Percentiles rank a stretch among this genome's conserved stretches.
phyloP scores from a whole-genome alignment of 1,284 basidiomycete genomes.

The Cerioporus squamosus region DNA sequence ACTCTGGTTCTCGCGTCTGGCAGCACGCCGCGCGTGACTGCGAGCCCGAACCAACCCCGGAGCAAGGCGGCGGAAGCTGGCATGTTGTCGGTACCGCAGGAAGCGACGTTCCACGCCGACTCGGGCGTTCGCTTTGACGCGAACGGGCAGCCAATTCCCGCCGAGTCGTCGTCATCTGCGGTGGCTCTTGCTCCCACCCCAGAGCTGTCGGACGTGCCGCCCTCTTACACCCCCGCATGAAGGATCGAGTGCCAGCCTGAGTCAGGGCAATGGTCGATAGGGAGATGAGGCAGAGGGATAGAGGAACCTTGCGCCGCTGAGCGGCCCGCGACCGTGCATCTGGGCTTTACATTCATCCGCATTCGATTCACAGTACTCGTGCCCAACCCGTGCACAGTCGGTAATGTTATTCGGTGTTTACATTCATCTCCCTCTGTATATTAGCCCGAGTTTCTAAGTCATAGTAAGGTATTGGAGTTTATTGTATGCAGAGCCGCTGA shows the following conservation, averaged over 20 bases:
- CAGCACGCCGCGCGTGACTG: not conserved
- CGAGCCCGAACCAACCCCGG: constrained; percentile 18
- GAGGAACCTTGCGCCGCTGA: too few relatives aligned
- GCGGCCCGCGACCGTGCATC: too few relatives aligned
- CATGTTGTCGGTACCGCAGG: constrained; percentile 16
- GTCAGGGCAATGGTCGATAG: too few relatives aligned
- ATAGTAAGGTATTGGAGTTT: too few relatives aligned
- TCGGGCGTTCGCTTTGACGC: constrained; percentile 23
- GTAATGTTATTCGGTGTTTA: too few relatives aligned
- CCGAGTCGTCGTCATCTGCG: not conserved
- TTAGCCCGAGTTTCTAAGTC: too few relatives aligned
- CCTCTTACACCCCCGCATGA: constrained; percentile 1
- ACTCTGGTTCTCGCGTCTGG: constrained; percentile 7
- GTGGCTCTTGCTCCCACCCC: not conserved
- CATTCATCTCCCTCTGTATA: too few relatives aligned
- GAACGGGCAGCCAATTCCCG: constrained; percentile 4
- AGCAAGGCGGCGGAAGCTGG: constrained; percentile 26
- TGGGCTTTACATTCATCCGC: too few relatives aligned
- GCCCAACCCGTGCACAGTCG: too few relatives aligned
- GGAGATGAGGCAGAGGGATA: too few relatives aligned
- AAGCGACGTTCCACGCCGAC: constrained; percentile 20
- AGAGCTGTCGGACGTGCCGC: constrained; percentile 2
- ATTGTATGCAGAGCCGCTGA: too few relatives aligned
- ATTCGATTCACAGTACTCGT: too few relatives aligned
- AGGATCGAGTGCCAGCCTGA: not conserved